A percentile compares a stretch with the other conserved stretches of the same genome.
phyloP scores from a whole-genome alignment of 1,139 yeast species.

The Saccharomyces hybrid region DNA sequence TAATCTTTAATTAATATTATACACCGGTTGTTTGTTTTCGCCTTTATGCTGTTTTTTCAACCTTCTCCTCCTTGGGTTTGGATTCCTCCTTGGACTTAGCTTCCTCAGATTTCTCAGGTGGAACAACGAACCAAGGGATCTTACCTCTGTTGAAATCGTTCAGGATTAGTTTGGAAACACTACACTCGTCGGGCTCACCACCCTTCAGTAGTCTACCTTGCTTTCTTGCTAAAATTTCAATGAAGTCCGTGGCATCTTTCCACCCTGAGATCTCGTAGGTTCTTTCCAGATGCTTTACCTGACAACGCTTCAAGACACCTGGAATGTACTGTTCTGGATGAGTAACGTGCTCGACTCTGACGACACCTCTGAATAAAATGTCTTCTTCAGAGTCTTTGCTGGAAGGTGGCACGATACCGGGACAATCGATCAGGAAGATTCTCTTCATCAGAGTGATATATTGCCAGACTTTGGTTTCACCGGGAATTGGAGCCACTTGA shows the following conservation, averaged over 20 bases:
- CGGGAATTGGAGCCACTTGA: constrained; percentile 96
- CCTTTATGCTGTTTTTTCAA: constrained; percentile 1
- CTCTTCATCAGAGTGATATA: constrained; percentile 94
- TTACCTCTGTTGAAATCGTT: constrained; percentile 96
- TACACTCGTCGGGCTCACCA: constrained; percentile 94
- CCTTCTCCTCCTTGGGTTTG: neutral
- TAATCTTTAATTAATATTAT: constrained; percentile 2
- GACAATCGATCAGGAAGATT: constrained; percentile 92
- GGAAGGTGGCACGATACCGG: constrained; percentile 97
- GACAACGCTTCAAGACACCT: constrained; percentile 76
- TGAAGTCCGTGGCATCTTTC: constrained; percentile 74
- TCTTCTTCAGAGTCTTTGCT: constrained; percentile 86
- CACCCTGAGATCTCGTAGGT: constrained; percentile 94
- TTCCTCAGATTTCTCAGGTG: constrained; percentile 61
- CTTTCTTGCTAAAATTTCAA: constrained; percentile 86
- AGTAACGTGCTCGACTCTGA: constrained; percentile 92
- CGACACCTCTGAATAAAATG: constrained; percentile 91
- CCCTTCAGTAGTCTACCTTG: constrained; percentile 90
- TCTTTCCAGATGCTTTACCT: constrained; percentile 85
- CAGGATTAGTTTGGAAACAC: constrained; percentile 82
- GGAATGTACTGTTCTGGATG: constrained; percentile 94
- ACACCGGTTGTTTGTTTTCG: constrained; percentile 3
- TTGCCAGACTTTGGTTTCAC: constrained; percentile 99
- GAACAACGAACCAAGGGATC: constrained; percentile 96
- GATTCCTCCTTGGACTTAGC: constrained; percentile 25